Evolutionary conservation across 1,284 basidiomycete species (phyloP), one percentile per base, ranked within the genome.

Genomic region (Moesziomyces sp.): DNA sequence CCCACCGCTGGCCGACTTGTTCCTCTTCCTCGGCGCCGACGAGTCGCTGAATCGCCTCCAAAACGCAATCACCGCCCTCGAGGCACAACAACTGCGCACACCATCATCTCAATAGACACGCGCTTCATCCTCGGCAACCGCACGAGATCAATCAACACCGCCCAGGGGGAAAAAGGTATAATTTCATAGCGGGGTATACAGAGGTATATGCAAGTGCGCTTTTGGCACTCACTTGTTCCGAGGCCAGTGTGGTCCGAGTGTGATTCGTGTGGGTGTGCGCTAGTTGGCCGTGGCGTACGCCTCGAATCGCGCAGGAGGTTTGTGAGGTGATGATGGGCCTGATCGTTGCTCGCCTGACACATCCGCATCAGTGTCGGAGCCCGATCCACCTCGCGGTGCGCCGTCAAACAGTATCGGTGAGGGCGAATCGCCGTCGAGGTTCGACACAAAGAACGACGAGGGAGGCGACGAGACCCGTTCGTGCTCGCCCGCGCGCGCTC

Each of bases 1-100:
- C 16, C 57, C 74, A 1, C 71, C 70, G 0, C 34, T 76, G 10
- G 74, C 62, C 6, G 66, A 74, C n/a, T 40, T 73, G 21, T 46
- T 76, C n/a, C 23, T 52, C 18, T 65, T 74, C 45, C 40, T 76
- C 16, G 74, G 74, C 3, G 40, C 38, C 16, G 4, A 58, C 0
- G 46, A 62, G 46, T 43, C 49, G 5, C 11, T 74, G 18, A 3
- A 19, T 1, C 48, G 71, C 3, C 45, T 74, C 9, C 13, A 48
- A 11, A 18, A 30, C 14, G 71, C 71, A 2, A 23, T 58, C 2
- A 28, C 56, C 3, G 70, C 65, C 8, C 18, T 35, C 11, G 14
- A 53, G 24, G 24, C 28, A 4, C 56, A 56, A 0, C 18, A 21
- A 19, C 21, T 63, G 35, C 34, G 14, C 14, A 9, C 34, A 2